Percentiles rank a stretch among this genome's conserved stretches.
Conservation (phyloP, 805 yeast species). For the Wickerhamiella azyma region DNA sequence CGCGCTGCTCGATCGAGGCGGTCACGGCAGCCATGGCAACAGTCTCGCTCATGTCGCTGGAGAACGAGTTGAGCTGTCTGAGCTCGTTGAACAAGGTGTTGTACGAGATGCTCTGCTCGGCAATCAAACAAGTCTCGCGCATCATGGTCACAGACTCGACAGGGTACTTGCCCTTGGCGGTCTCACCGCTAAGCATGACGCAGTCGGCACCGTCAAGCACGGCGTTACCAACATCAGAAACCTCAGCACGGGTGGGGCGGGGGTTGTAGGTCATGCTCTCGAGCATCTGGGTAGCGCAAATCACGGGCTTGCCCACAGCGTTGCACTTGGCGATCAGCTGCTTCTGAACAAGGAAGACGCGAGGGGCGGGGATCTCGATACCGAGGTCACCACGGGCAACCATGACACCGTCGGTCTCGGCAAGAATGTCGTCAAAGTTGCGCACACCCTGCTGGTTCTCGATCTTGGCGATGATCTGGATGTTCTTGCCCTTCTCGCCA, state of each 20-base stretch:
- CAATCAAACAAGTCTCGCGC: slow-evolving; percentile 94
- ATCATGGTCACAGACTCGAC: slow-evolving; percentile 94
- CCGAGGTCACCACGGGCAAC: slow-evolving; percentile 99
- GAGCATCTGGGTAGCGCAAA: slow-evolving; percentile 99
- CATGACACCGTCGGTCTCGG: slow-evolving; percentile 98
- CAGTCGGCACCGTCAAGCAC: slow-evolving; percentile 99
- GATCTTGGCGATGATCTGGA: slow-evolving; percentile 93
- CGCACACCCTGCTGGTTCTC: slow-evolving; percentile 99
- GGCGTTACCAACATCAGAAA: slow-evolving; percentile 98
- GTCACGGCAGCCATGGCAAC: slow-evolving; percentile 94
- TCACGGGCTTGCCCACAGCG: slow-evolving; percentile 98
- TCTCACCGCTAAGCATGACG: slow-evolving; percentile 99
- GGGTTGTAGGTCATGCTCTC: slow-evolving; percentile 99
- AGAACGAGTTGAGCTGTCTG: slow-evolving; percentile 71
- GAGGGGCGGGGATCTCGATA: slow-evolving; percentile 98
- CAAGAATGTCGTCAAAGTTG: slow-evolving; percentile 93
- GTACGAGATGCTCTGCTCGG: slow-evolving; percentile 94
- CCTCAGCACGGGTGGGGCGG: slow-evolving; percentile 99
- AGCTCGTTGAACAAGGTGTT: slow-evolving; percentile 69
- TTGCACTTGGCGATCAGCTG: slow-evolving; percentile 98
- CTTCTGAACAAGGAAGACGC: slow-evolving; percentile 96
- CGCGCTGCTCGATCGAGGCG: slow-evolving; percentile 90
- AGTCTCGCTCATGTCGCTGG: slow-evolving; percentile 89
- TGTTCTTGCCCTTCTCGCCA: slow-evolving; percentile 93
- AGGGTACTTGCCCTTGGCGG: slow-evolving; percentile 99